Evolutionary conservation across 176 grass and related monocot genomes (phyloP).

Genomic region (Alloteropsis semialata): DNA sequence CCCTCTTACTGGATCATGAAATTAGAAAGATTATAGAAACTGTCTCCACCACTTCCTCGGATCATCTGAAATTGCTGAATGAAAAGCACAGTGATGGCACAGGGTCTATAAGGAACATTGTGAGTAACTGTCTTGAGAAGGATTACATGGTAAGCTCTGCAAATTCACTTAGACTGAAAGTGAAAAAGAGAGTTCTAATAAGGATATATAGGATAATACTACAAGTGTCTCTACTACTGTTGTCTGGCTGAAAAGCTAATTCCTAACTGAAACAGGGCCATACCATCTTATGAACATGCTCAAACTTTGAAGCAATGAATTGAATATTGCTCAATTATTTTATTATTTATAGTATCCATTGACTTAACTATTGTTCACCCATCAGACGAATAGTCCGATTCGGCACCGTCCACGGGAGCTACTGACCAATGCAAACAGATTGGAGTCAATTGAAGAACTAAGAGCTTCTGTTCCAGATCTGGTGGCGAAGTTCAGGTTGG

Average conservation of each 20-base stretch:
- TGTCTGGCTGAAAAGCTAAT: neutral
- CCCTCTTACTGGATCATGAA: constrained; percentile 44
- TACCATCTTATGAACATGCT: neutral
- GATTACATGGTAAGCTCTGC: constrained; percentile 56
- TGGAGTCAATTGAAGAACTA: constrained; percentile 55
- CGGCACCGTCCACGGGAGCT: constrained; percentile 18
- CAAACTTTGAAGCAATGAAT: constrained; percentile 12
- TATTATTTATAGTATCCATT: neutral
- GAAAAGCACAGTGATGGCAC: constrained; percentile 36
- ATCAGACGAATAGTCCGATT: constrained; percentile 67
- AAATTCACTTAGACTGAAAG: neutral
- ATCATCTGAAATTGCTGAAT: constrained; percentile 47
- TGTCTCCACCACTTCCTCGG: constrained; percentile 13
- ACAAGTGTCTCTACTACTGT: neutral
- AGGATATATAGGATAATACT: neutral
- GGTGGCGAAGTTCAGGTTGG: constrained; percentile 42
- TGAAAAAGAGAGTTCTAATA: neutral
- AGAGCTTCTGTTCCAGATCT: constrained; percentile 55
- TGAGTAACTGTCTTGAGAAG: constrained; percentile 47
- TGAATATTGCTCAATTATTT: neutral
- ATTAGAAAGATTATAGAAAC: constrained; percentile 28
- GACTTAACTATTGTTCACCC: neutral
- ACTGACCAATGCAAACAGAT: constrained; percentile 28
- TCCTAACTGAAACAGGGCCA: neutral
- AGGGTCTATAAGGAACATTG: constrained; percentile 44